Base-by-base conservation (phyloP, 2,329 filamentous ascomycete species). In the Phialocephala sp. region DNA sequence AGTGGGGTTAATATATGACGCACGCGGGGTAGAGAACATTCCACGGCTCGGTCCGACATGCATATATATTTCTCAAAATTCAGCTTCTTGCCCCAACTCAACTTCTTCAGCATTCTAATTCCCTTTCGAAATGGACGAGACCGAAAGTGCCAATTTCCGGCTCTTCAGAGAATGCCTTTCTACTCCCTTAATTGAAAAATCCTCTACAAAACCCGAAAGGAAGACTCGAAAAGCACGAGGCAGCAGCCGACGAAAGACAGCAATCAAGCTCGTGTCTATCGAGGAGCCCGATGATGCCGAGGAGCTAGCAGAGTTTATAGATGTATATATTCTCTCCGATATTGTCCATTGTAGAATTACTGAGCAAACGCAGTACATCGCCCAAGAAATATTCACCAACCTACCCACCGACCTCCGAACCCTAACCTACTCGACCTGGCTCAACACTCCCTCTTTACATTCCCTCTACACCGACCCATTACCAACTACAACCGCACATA, bases 131-230 rank as follows among this genome's bases (percentile, higher is more conserved):
- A 70, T 70, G 61, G 41, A 68, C 27, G 59, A 71, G 50, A 75
- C 74, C 18, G 75, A 80, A 63, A 78, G 80, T 59, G 72, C 78
- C 45, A 92, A 92, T 72, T 90, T 87, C 75, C 85, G 88, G 60
- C 80, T 87, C 56, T 93, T 95, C 77, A 84, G 90, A 62, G 92
- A 95, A 73, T 91, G 87, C 74, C 80, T 95, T 67, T 91, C 91
- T 9, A 86, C 86, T 18, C 83, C 87, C 0, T 81, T 95, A 14
- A 85, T 94, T 60, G 85, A 87, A 59, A 87, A 84, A 66, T 84
- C 89, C 14, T 78, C 84, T 4, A 74, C 65, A 12, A 76, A 78
- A 11, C 73, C 80, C 32, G 68, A 77, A 27, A 82, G 80, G 67
- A 66, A 63, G 32, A 84, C 62, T 32, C 83, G 67, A 81, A 83